phyloP scores from a whole-genome alignment of 2,329 filamentous ascomycete species.

The Teratosphaeria nubilosa region DNA sequence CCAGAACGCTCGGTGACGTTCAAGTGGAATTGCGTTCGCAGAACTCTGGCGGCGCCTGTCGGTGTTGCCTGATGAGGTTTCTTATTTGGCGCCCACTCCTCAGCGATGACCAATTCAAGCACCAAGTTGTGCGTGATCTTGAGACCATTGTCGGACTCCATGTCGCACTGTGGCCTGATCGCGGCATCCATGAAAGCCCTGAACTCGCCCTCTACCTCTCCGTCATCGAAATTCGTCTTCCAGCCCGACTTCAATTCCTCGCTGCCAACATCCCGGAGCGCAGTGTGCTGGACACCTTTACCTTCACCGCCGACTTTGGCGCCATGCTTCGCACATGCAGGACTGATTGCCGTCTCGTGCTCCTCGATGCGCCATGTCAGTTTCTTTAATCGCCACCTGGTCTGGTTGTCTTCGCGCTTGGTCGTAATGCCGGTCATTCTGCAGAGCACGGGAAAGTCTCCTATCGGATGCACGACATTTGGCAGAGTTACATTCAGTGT shows the following conservation, averaged over 20 bases:
- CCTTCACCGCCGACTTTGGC: constrained; percentile 48
- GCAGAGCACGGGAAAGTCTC: constrained; percentile 68
- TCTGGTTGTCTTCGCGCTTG: constrained; percentile 56
- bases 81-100: constrained; percentile 67
- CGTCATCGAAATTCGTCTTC: constrained; percentile 67
- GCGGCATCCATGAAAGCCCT: constrained; percentile 51
- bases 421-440: constrained; percentile 78
- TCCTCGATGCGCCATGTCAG: constrained; percentile 91
- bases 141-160: constrained; percentile 63
- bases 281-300: constrained; percentile 45
- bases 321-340: constrained; percentile 68
- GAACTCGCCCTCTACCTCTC: constrained; percentile 73
- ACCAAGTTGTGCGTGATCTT: constrained; percentile 76
- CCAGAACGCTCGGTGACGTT: constrained; percentile 74
- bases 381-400: constrained; percentile 82
- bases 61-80: constrained; percentile 67
- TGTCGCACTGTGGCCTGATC: constrained; percentile 64
- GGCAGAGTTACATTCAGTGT: constrained; percentile 75
- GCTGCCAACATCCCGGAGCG: constrained; percentile 62
- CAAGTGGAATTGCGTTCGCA: constrained; percentile 84
- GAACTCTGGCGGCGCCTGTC: constrained; percentile 79
- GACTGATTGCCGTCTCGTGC: constrained; percentile 65
- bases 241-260: constrained; percentile 78
- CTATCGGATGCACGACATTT: constrained; percentile 75
- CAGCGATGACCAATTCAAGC: constrained; percentile 86